Base-by-base conservation (phyloP, 169 alveolate species). In the Babesia ovata region DNA sequence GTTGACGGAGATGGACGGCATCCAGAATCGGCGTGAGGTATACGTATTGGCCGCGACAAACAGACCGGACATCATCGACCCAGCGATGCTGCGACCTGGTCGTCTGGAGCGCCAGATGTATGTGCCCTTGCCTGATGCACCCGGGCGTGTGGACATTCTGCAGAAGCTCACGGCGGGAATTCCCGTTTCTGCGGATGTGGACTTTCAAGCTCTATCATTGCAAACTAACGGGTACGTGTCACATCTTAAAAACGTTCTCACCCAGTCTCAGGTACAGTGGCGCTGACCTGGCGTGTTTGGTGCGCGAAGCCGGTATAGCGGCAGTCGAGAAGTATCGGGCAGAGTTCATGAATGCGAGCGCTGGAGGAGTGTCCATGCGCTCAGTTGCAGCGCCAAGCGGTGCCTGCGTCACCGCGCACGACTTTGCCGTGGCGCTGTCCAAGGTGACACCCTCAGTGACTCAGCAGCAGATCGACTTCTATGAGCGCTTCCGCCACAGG, bases 81-180 rank as follows among this genome's bases (percentile, higher is more conserved):
- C 99, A 0, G 99, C 99, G 8, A 95, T 98, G 94, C 87, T 98
- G 67, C 90, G 99, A 57, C 99, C 99, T n/a, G 99, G 99, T 84
- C 65, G 93, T 22, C 84, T 94, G 70, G 95, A 92, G 70, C 79
- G 86, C 63, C 84, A 86, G 52, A 71, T 93, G 60, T 97, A 96
- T 87, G 99, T 98, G n/a, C 98, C 99, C 11, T 89, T 98, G 54
- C 99, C 99, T 22, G 94, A 91, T 67, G 91, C 79, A 71, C 92
- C 77, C 29, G 99, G 97, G 29, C 91, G 99, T 67, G 82, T 84
- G 42, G 94, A 93, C 59, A 97, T 97, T 46, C 82, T 97, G 39
- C 79, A 86, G 67, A 93, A 97, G 56, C 60, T 94, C 33, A 78
- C 96, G n/a, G 91, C 90, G 84, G 93, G 91, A 45, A 75, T 93